Evolutionary conservation across 805 yeast genomes (phyloP).

Genomic region (Kurtzmaniella cleridarum): DNA sequence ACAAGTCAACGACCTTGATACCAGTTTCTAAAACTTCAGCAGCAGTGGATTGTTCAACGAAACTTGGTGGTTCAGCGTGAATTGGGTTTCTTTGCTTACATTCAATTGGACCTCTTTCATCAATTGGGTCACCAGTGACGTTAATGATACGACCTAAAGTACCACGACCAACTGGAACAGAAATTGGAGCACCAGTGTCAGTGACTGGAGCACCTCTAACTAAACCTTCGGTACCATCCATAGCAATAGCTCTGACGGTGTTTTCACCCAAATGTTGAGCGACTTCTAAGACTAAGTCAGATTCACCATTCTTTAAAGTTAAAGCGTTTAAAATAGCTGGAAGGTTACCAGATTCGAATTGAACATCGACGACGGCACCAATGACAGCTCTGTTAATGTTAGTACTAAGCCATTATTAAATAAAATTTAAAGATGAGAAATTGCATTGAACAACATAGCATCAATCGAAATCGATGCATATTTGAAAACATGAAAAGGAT

Average conservation of each 20-base stretch:
- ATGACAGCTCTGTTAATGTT: constrained; percentile 73
- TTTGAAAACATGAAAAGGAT: too few relatives aligned
- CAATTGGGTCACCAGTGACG: constrained; percentile 99
- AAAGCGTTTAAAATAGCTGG: constrained; percentile 98
- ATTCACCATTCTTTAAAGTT: constrained; percentile 71
- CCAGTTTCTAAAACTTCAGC: constrained; percentile 99
- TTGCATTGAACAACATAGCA: too few relatives aligned
- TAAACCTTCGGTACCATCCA: constrained; percentile 99
- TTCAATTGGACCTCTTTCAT: constrained; percentile 98
- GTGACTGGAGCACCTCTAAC: constrained; percentile 90
- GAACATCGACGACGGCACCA: constrained; percentile 99
- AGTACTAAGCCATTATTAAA: constrained; percentile 26
- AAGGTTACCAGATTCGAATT: constrained; percentile 93
- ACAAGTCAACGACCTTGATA: constrained; percentile 98
- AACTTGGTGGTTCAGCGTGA: constrained; percentile 96
- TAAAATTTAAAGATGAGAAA: too few relatives aligned
- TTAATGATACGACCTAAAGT: constrained; percentile 98
- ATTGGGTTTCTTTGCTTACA: constrained; percentile 92
- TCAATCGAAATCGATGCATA: too few relatives aligned
- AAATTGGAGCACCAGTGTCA: constrained; percentile 98
- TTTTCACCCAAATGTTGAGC: constrained; percentile 99
- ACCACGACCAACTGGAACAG: constrained; percentile 99
- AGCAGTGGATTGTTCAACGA: constrained; percentile 93
- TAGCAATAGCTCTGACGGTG: constrained; percentile 99
- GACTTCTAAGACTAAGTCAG: constrained; percentile 91